Evolutionary conservation across 495 filamentous ascomycete genomes (phyloP).

Genomic region (Elasticomyces elasticus): DNA sequence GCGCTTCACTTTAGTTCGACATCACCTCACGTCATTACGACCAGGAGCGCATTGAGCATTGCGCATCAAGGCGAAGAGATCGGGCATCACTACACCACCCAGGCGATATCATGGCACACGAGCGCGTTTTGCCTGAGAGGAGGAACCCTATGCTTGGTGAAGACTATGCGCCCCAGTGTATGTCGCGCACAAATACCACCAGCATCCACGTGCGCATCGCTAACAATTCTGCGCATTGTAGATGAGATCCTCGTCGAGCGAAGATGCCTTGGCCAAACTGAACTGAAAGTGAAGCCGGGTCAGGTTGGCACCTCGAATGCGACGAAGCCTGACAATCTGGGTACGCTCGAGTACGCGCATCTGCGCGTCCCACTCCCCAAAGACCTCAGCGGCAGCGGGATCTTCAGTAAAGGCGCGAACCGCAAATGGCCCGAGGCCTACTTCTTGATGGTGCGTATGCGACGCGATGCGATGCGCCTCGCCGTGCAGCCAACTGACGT

Average conservation of each 20-base stretch:
- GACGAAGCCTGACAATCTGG: constrained; percentile 59
- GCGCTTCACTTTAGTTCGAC: not conserved
- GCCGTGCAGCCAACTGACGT: constrained; percentile 7
- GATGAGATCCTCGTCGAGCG: constrained; percentile 74
- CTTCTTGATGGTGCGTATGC: constrained; percentile 71
- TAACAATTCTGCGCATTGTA: constrained; percentile 36
- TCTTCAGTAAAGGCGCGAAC: constrained; percentile 59
- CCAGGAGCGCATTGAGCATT: not conserved
- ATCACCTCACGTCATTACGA: not conserved
- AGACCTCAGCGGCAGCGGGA: constrained; percentile 74
- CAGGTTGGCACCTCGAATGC: constrained; percentile 55
- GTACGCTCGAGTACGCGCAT: constrained; percentile 91
- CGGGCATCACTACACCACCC: not conserved
- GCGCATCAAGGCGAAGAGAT: not conserved
- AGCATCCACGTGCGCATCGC: constrained; percentile 17
- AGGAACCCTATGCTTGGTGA: constrained; percentile 69
- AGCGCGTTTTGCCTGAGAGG: constrained; percentile 55
- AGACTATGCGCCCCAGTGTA: constrained; percentile 57
- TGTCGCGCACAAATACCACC: constrained; percentile 24
- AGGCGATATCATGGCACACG: constrained; percentile 40
- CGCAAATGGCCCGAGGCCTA: constrained; percentile 67
- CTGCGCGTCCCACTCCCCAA: constrained; percentile 82
- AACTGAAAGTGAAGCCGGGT: constrained; percentile 68
- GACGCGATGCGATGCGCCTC: not conserved
- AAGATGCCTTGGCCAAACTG: constrained; percentile 83